Evolutionary conservation across 2,329 filamentous ascomycete genomes (phyloP).

Genomic region (Phialocephala subalpina): DNA sequence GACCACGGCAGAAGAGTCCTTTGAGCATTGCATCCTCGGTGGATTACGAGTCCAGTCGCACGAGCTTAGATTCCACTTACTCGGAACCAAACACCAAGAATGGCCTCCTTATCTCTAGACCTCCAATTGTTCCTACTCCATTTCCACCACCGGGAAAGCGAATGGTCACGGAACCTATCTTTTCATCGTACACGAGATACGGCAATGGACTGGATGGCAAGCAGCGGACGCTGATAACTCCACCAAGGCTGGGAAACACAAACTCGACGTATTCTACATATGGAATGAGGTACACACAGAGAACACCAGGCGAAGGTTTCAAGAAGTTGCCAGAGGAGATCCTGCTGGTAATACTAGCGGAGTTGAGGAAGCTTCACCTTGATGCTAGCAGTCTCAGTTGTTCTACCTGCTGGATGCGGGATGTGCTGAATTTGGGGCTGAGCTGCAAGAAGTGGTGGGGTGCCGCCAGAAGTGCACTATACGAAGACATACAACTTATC

Average conservation of each 20-base stretch:
- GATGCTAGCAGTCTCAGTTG: slow-evolving; percentile 58
- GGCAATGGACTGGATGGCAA: slow-evolving; percentile 25
- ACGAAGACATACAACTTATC: slow-evolving; percentile 65
- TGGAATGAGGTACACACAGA: slow-evolving; percentile 35
- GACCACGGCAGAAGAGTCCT: slow-evolving; percentile 40
- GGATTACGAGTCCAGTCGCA: slow-evolving; percentile 34
- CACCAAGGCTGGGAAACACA: slow-evolving; percentile 23
- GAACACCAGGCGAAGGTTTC: slow-evolving; percentile 57
- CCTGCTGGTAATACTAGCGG: slow-evolving; percentile 61
- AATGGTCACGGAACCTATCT: slow-evolving; percentile 27
- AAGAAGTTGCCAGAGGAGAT: slow-evolving; percentile 66
- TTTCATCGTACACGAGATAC: slow-evolving; percentile 26
- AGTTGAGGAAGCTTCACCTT: slow-evolving; percentile 61
- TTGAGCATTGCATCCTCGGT: slow-evolving; percentile 38
- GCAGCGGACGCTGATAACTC: slow-evolving; percentile 27
- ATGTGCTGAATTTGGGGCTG: slow-evolving; percentile 60
- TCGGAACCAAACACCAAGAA: slow-evolving; percentile 21
- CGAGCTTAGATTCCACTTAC: slow-evolving; percentile 34
- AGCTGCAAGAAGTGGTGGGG: slow-evolving; percentile 60
- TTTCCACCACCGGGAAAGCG: slow-evolving; percentile 14
- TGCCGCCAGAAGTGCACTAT: slow-evolving; percentile 50
- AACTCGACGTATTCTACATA: slow-evolving; percentile 8
- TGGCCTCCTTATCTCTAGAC: slow-evolving; percentile 16
- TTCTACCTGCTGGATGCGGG: slow-evolving; percentile 71
- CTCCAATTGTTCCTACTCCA: slow-evolving; percentile 18